Percentiles rank a stretch among this genome's conserved stretches.
Conservation (phyloP, 176 grass and related monocot genomes). For the Paspalum vaginatum region DNA sequence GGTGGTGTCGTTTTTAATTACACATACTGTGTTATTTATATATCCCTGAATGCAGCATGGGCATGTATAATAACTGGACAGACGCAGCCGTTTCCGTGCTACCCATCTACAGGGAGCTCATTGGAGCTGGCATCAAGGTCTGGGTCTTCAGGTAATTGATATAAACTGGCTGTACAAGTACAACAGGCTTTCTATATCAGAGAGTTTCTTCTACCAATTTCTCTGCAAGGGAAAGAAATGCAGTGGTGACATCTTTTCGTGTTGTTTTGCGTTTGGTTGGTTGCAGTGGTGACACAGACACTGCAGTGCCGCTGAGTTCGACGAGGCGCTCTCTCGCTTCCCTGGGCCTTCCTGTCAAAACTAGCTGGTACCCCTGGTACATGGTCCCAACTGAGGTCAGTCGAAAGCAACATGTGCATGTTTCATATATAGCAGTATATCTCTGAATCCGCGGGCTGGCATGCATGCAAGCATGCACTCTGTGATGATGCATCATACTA, state of each 20-base stretch:
- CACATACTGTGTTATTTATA: too few relatives aligned
- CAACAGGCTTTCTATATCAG: too few relatives aligned
- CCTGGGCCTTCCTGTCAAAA: not conserved
- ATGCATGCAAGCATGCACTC: too few relatives aligned
- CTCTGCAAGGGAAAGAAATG: too few relatives aligned
- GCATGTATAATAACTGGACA: constrained; percentile 35
- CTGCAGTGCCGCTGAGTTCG: not conserved
- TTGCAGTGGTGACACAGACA: constrained; percentile 7
- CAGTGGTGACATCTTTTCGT: too few relatives aligned
- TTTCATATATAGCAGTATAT: too few relatives aligned
- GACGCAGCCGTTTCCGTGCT: constrained; percentile 58
- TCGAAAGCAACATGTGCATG: too few relatives aligned
- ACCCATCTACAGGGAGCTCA: constrained; percentile 55
- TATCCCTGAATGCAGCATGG: too few relatives aligned
- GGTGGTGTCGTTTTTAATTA: too few relatives aligned
- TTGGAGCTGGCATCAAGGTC: constrained; percentile 51
- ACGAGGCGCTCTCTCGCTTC: not conserved
- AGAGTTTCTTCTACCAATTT: too few relatives aligned
- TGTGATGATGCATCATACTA: not conserved
- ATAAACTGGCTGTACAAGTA: not conserved
- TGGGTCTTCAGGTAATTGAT: constrained; percentile 62
- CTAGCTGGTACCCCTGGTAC: not conserved
- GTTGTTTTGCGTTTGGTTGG: too few relatives aligned
- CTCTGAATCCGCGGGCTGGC: too few relatives aligned
- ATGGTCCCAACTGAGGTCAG: not conserved